Conservation (phyloP, 805 yeast species). For the Danielia reshetovae region DNA sequence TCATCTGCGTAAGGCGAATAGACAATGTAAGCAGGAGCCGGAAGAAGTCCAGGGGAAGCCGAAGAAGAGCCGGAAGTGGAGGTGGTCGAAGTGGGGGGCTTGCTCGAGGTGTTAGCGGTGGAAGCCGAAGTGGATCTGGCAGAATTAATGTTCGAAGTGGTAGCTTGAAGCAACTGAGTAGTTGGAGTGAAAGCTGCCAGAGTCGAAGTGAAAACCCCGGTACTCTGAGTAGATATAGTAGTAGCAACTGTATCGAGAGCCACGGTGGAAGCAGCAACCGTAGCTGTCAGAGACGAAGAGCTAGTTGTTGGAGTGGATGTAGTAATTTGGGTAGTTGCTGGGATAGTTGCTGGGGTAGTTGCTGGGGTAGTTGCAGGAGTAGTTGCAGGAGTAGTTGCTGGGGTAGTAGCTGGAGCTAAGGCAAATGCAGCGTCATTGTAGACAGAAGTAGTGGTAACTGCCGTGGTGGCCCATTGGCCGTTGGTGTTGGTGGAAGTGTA, state of each 20-base stretch:
- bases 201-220: constrained; percentile 29
- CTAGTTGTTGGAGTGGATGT: constrained; percentile 16
- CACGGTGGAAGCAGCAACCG: constrained; percentile 11
- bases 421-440: constrained; percentile 12
- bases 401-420: constrained; percentile 6
- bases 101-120: constrained; percentile 11
- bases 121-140: constrained; percentile 8
- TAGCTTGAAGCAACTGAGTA: constrained; percentile 15
- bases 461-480: constrained; percentile 28
- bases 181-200: constrained; percentile 32
- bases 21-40: constrained; percentile 57
- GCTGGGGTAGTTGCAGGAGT: background rate
- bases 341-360: background rate
- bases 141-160: constrained; percentile 10
- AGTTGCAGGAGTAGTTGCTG: background rate
- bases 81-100: constrained; percentile 8
- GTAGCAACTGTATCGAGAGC: constrained; percentile 8
- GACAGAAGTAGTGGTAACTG: constrained; percentile 32
- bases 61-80: constrained; percentile 9
- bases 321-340: background rate
- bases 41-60: constrained; percentile 16
- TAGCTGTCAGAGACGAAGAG: constrained; percentile 4
- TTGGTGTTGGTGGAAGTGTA: constrained; percentile 42
- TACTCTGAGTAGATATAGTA: constrained; percentile 18
- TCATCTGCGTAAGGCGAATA: constrained; percentile 76